Base-by-base conservation (phyloP, 169 alveolate genomes). In the Plasmodium chabaudi region DNA sequence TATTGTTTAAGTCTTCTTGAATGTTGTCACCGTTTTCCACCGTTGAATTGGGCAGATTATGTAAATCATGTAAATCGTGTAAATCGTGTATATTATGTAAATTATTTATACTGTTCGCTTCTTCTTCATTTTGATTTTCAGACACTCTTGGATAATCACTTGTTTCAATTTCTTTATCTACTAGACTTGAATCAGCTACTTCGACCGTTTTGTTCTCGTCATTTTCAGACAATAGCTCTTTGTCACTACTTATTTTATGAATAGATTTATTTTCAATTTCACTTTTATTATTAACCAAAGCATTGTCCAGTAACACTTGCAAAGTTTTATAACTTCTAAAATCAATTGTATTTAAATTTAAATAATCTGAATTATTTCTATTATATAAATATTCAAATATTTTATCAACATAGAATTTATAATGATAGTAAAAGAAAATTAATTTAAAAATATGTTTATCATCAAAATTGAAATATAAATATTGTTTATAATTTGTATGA, bases 311-410 rank as follows among this genome's bases (percentile, higher is more conserved):
- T 57, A 77, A 34, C 17, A 77, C 61, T 42, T 77, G 88, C 17
- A 77, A 34, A 2, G 88, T 77, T 15, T 77, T 77, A 23, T 77
- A 77, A 19, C 88, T 77, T 5, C 88, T 74, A 9, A 77, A 34
- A 21, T 77, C 88, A 15, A 77, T 77, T 15, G 88, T 77, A 19
- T 77, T 77, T n/a, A 77, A 44, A 21, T 77, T 77, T 17, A 77
- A 27, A 34, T 77, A 63, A 13, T 56, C 49, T 6, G 77, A 13
- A 1, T 61, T 55, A 2, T 57, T 23, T n/a, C 53, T 77, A 4
- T 44, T 61, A 21, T 5, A 1, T 17, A 61, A 77, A 1, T 42
- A 23, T 55, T 64, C 59, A n/a, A 17, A 19, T 12, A 77, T 64
- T 4, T 64, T 49, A 3, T 77, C 69, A 3, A 77, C 55, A 64